These are phyloP conservation scores for Acanthamoeba sp. DNA, from an alignment of 208 protist species.

Conservation along the genomic window DNA sequence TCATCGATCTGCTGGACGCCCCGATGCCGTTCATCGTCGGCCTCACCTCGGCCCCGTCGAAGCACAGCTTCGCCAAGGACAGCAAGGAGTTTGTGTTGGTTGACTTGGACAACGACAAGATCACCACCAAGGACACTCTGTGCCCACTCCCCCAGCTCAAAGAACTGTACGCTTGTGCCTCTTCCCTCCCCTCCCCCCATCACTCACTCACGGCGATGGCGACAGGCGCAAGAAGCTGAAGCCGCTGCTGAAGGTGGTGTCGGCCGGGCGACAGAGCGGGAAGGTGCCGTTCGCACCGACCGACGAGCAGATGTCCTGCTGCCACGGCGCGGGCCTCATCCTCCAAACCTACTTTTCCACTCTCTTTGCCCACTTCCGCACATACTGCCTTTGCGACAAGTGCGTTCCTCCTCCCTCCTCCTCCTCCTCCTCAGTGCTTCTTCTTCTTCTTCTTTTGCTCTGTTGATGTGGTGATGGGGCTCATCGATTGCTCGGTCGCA, in stretches of 20 bases:
- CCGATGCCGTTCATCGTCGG: constrained; percentile 52
- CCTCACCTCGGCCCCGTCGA: background rate
- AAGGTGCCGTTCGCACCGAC: constrained; percentile 46
- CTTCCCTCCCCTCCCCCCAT: background rate
- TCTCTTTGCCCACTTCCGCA: constrained; percentile 71
- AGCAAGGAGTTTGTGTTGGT: constrained; percentile 26
- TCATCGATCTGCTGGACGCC: constrained; percentile 32
- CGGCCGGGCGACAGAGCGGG: background rate
- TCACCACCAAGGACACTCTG: constrained; percentile 14
- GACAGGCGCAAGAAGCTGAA: constrained; percentile 64
- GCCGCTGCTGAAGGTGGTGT: background rate
- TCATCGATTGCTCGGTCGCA: background rate
- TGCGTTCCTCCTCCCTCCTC: background rate
- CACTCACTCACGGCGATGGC: background rate
- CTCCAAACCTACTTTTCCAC: constrained; percentile 64
- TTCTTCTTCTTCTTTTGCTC: background rate
- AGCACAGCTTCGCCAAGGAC: constrained; percentile 32
- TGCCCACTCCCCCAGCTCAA: constrained; percentile 17
- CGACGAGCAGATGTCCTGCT: constrained; percentile 60
- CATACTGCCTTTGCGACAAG: constrained; percentile 69
- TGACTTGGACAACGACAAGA: constrained; percentile 67
- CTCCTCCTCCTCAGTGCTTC: background rate
- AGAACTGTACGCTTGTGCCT: constrained; percentile 68
- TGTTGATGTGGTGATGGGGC: background rate
- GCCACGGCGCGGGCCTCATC: constrained; percentile 39